These are phyloP conservation scores for Globisporangium radiosum DNA, from an alignment of 352 stramenopile species.

Conservation along the genomic window DNA sequence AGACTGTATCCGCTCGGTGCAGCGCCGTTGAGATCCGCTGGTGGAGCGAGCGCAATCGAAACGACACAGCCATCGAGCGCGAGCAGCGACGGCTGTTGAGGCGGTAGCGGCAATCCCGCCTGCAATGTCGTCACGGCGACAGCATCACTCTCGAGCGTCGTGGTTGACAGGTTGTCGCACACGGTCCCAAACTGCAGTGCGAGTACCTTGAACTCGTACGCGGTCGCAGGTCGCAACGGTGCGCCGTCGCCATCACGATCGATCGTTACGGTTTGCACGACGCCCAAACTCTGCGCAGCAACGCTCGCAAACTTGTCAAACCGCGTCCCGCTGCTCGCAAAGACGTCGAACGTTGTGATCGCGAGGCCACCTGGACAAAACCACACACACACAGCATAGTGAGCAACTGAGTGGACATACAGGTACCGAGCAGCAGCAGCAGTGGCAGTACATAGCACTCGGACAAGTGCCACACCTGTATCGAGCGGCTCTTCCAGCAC, in stretches of 20 bases:
- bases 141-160: conserved; percentile 23
- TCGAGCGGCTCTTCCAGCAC: conserved; percentile 26
- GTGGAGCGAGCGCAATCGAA: conserved; percentile 13
- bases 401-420: neutral
- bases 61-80: conserved; percentile 15
- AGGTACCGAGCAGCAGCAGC: no score
- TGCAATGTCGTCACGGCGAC: conserved; percentile 18
- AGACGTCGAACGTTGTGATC: conserved; percentile 27
- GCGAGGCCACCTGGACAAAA: conserved; percentile 19
- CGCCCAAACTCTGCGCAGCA: conserved; percentile 9
- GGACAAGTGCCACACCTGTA: conserved; percentile 20
- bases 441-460: no score
- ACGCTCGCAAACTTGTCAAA: conserved; percentile 27
- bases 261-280: conserved; percentile 12
- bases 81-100: conserved; percentile 14
- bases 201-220: conserved; percentile 38
- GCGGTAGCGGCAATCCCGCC: conserved; percentile 22
- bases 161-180: conserved; percentile 26
- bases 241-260: conserved; percentile 12
- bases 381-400: neutral
- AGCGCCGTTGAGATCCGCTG: conserved; percentile 28
- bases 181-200: conserved; percentile 29
- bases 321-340: conserved; percentile 8
- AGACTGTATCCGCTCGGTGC: conserved; percentile 9
- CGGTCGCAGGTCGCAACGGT: conserved; percentile 16